Evolutionary conservation across 1,139 yeast genomes (phyloP).

Genomic region (Yamadazyma membranifaciens): DNA sequence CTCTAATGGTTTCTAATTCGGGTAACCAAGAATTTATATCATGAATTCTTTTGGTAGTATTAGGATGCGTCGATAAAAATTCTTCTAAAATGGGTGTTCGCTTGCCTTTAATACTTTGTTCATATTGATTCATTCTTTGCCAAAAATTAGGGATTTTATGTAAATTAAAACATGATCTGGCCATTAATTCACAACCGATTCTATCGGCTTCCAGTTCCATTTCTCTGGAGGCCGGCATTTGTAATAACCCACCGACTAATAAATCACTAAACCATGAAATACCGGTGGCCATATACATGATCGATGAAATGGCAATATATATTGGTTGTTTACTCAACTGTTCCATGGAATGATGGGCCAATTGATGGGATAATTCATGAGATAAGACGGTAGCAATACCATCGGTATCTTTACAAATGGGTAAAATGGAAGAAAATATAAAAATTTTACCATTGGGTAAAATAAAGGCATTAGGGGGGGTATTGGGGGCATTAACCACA

Average conservation of each 20-base stretch:
- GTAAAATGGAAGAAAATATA: conserved; percentile 76
- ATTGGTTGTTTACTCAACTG: conserved; percentile 65
- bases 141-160: conserved; percentile 72
- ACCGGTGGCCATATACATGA: conserved; percentile 40
- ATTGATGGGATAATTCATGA: conserved; percentile 91
- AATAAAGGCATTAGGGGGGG: conserved; percentile 93
- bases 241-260: conserved; percentile 57
- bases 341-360: conserved; percentile 90
- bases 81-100: conserved; percentile 41
- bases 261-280: conserved; percentile 46
- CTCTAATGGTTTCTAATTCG: conserved; percentile 51
- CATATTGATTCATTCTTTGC: conserved; percentile 74
- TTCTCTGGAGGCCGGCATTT: conserved; percentile 83
- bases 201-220: conserved; percentile 97
- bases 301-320: conserved; percentile 50
- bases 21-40: conserved; percentile 76
- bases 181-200: conserved; percentile 89
- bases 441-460: conserved; percentile 95
- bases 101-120: conserved; percentile 24
- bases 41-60: conserved; percentile 66
- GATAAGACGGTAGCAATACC: conserved; percentile 92
- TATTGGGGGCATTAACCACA: conserved; percentile 62
- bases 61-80: conserved; percentile 87
- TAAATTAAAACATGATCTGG: conserved; percentile 83
- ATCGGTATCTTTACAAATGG: conserved; percentile 77